A percentile compares a stretch with the other conserved stretches of the same genome.
phyloP scores from a whole-genome alignment of 306 rosid species.

The Inga laurina region DNA sequence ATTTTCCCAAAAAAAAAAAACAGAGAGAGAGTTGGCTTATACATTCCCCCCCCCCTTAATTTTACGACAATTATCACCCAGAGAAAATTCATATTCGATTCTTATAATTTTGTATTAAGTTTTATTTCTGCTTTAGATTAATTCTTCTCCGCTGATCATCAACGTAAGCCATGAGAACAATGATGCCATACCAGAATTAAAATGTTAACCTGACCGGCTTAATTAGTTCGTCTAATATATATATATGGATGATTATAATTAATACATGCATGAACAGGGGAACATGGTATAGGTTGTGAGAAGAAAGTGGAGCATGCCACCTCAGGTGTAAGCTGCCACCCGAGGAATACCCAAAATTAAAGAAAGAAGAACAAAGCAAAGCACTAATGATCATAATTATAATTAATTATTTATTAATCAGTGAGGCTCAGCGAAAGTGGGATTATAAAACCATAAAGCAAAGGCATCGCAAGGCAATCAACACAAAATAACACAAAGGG shows the following conservation, averaged over 20 bases:
- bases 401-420: not conserved
- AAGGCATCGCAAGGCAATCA: constrained; percentile 13
- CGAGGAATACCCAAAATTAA: not conserved
- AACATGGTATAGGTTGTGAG: constrained; percentile 37
- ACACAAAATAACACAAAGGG: constrained; percentile 5
- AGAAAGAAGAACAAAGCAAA: constrained; percentile 4
- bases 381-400: constrained; percentile 10
- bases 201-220: not conserved
- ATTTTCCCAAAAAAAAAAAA: not conserved
- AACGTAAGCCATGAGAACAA: not conserved
- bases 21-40: no score
- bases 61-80: no score
- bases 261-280: not conserved
- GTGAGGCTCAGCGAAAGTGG: constrained; percentile 22
- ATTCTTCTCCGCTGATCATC: not conserved
- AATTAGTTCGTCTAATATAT: not conserved
- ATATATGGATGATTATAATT: not conserved
- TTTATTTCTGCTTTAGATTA: no score
- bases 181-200: not conserved
- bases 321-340: constrained; percentile 47
- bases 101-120: no score
- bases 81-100: no score
- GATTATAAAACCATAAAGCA: constrained; percentile 17
- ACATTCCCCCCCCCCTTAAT: no score
- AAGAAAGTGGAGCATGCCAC: constrained; percentile 63